Evolutionary conservation across 805 yeast species (phyloP).

Genomic region (Metschnikowia bowlesiae): DNA sequence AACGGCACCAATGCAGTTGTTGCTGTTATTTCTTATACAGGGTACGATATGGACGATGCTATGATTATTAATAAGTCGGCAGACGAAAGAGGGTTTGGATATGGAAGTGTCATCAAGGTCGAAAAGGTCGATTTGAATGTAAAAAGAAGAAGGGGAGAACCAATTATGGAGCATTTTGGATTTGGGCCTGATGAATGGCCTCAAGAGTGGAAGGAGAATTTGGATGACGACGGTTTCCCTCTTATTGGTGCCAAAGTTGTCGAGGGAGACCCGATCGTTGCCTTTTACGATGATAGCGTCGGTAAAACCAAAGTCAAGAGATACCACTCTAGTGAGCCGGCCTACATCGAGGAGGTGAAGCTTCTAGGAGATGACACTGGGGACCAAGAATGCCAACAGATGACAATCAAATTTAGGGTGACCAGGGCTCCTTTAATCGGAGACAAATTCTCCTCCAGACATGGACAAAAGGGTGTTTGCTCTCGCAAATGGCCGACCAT

Average conservation of each 20-base stretch:
- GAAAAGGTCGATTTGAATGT: slow-evolving; percentile 82
- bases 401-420: slow-evolving; percentile 85
- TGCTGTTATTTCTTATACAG: slow-evolving; percentile 97
- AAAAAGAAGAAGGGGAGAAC: slow-evolving; percentile 86
- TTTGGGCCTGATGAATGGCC: slow-evolving; percentile 95
- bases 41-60: slow-evolving; percentile 99
- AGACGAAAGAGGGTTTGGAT: slow-evolving; percentile 96
- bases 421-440: slow-evolving; percentile 94
- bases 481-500: slow-evolving; percentile 96
- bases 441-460: slow-evolving; percentile 96
- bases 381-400: slow-evolving; percentile 73
- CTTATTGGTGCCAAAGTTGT: slow-evolving; percentile 79
- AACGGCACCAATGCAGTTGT: slow-evolving; percentile 98
- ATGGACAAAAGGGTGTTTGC: slow-evolving; percentile 98
- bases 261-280: slow-evolving; percentile 95
- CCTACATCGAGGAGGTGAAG: slow-evolving; percentile 92
- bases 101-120: slow-evolving; percentile 93
- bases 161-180: slow-evolving; percentile 90
- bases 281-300: slow-evolving; percentile 83
- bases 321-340: slow-evolving; percentile 92
- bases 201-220: slow-evolving; percentile 77
- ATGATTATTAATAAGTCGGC: slow-evolving; percentile 97
- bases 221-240: slow-evolving; percentile 93
- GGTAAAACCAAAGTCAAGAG: slow-evolving; percentile 91
- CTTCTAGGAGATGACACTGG: slow-evolving; percentile 76